Conservation (phyloP, 140 eudicot species). For the Cichorium intybus region DNA sequence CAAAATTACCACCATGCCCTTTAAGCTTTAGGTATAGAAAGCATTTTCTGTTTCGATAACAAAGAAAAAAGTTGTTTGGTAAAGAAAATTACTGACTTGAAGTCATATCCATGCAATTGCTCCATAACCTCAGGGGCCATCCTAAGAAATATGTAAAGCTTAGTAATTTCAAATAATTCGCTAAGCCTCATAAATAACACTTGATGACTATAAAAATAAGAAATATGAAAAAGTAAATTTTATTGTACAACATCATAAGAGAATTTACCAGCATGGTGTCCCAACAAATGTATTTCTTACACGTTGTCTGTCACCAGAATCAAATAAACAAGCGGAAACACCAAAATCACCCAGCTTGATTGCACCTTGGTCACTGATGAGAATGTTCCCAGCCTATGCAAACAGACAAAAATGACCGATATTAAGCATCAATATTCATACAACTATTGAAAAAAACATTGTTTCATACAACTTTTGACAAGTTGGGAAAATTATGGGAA, state of each 20-base stretch:
- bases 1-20: conserved; percentile 16
- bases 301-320: conserved; percentile 81
- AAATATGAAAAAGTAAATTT: not conserved
- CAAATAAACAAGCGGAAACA: conserved; percentile 87
- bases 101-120: conserved; percentile 75
- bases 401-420: conserved; percentile 7
- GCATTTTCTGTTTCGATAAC: not conserved
- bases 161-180: not conserved
- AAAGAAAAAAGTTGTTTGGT: not conserved
- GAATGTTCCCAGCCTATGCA: conserved; percentile 72
- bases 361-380: conserved; percentile 63
- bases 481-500: conserved; percentile 8
- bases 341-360: conserved; percentile 86
- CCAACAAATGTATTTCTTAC: conserved; percentile 84
- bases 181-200: not conserved
- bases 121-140: conserved; percentile 97
- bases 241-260: not conserved
- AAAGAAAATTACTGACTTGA: conserved; percentile 38
- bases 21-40: not conserved
- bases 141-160: conserved; percentile 21
- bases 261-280: conserved; percentile 70
- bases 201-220: not conserved
- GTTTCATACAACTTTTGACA: not conserved
- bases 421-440: conserved; percentile 3
- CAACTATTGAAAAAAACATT: no score